Percentiles rank a stretch among this genome's conserved stretches.
phyloP scores from a whole-genome alignment of 352 stramenopile genomes.

The Albugo laibachii region DNA sequence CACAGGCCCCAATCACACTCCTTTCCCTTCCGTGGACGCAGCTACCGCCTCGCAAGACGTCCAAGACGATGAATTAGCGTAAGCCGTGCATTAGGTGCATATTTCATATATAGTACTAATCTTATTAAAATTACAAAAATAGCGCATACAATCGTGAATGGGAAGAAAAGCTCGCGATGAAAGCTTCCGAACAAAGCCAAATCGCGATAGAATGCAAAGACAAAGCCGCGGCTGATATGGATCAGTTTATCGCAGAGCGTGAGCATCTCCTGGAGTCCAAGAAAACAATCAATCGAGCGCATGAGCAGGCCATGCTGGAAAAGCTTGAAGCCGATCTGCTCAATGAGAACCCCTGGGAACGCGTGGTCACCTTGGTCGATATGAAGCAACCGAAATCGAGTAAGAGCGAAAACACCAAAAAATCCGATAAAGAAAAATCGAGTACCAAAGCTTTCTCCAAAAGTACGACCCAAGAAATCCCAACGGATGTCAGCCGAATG shows the following conservation, averaged over 20 bases:
- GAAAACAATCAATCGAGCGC: conserved; percentile 83
- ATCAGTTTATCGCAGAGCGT: conserved; percentile 69
- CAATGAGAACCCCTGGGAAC: conserved; percentile 89
- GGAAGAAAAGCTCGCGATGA: conserved; percentile 39
- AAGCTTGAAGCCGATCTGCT: conserved; percentile 87
- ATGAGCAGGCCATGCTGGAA: conserved; percentile 88
- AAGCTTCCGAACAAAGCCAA: conserved; percentile 50
- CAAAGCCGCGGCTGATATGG: conserved; percentile 21
- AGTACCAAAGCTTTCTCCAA: conserved; percentile 10
- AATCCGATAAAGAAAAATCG: background rate
- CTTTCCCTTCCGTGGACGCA: too few relatives aligned
- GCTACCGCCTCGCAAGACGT: too few relatives aligned
- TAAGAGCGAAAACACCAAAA: conserved; percentile 8
- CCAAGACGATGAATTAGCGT: conserved; percentile 61
- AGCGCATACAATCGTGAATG: conserved; percentile 61
- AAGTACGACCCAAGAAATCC: conserved; percentile 32
- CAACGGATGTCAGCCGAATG: conserved; percentile 83
- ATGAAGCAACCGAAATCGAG: conserved; percentile 50
- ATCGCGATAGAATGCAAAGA: conserved; percentile 16
- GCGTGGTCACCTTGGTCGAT: conserved; percentile 86
- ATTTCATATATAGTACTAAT: background rate
- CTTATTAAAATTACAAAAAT: background rate
- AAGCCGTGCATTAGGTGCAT: conserved; percentile 7
- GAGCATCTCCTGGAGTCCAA: conserved; percentile 77
- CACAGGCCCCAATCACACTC: too few relatives aligned